Evolutionary conservation across 1,284 basidiomycete species (phyloP).

Genomic region (Wolfiporia cocos): DNA sequence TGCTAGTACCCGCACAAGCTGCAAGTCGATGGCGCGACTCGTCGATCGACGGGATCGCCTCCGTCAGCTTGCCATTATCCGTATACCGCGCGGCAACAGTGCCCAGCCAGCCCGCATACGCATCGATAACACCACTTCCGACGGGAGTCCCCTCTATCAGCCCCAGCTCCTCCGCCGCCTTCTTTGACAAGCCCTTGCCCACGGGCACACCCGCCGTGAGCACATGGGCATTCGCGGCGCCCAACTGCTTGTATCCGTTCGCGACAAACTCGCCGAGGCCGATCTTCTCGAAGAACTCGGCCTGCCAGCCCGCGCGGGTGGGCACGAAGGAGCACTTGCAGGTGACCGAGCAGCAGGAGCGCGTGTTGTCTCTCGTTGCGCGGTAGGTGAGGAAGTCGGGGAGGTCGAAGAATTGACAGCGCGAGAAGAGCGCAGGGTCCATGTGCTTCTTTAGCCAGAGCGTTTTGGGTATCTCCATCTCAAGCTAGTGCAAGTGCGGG

Average conservation of each 20-base stretch:
- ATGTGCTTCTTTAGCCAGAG: slow-evolving; percentile 95
- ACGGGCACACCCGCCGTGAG: slow-evolving; percentile 92
- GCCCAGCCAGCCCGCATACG: slow-evolving; percentile 99
- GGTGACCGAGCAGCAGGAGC: slow-evolving; percentile 90
- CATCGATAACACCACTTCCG: slow-evolving; percentile 93
- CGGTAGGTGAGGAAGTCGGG: slow-evolving; percentile 96
- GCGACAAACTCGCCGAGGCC: slow-evolving; percentile 69
- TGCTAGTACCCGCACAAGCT: slow-evolving; percentile 93
- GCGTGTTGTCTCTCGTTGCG: slow-evolving; percentile 74
- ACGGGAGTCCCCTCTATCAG: slow-evolving; percentile 87
- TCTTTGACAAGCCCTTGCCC: slow-evolving; percentile 74
- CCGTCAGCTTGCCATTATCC: slow-evolving; percentile 46
- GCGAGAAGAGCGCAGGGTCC: slow-evolving; percentile 66
- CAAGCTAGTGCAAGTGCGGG: slow-evolving; percentile 48
- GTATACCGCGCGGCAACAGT: slow-evolving; percentile 84
- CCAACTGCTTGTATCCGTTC: slow-evolving; percentile 73
- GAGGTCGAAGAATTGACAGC: slow-evolving; percentile 94
- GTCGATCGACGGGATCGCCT: slow-evolving; percentile 50
- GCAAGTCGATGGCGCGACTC: slow-evolving; percentile 83
- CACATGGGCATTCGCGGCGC: slow-evolving; percentile 60
- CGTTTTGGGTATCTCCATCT: slow-evolving; percentile 97
- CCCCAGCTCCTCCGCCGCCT: slow-evolving; percentile 83
- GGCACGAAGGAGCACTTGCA: slow-evolving; percentile 99
- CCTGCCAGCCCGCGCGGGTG: slow-evolving; percentile 75
- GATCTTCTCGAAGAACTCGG: slow-evolving; percentile 82